A percentile compares a stretch with the other conserved stretches of the same genome.
These are phyloP conservation scores for Bocquillonia castaneifolia DNA, from an alignment of 441 rosid species.

Conservation along the genomic window DNA sequence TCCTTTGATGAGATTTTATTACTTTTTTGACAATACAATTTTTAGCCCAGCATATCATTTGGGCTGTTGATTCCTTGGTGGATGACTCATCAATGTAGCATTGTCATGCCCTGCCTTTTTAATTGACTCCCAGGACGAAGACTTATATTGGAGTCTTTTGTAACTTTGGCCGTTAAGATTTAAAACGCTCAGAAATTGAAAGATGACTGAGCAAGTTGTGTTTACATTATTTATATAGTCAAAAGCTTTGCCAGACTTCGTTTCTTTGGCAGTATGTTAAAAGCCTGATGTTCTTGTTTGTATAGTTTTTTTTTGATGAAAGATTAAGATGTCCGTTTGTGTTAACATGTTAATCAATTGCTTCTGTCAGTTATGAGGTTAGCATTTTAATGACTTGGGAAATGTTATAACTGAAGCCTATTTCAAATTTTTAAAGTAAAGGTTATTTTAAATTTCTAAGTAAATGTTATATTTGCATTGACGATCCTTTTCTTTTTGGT, in stretches of 20 bases:
- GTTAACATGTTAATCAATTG: not conserved
- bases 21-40: not conserved
- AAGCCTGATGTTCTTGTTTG: not conserved
- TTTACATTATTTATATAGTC: not conserved
- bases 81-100: not conserved
- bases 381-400: slow-evolving; percentile 1
- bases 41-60: not conserved
- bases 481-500: slow-evolving; percentile 8
- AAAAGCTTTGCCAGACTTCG: not conserved
- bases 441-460: too few species aligned
- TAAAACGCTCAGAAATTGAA: not conserved
- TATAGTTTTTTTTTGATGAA: not conserved
- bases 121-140: not conserved
- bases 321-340: slow-evolving; percentile 5
- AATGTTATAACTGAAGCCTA: not conserved
- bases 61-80: not conserved
- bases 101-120: not conserved
- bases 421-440: not conserved
- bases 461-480: not conserved
- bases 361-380: not conserved
- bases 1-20: not conserved
- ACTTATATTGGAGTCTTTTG: not conserved
- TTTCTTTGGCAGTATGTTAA: not conserved
- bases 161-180: not conserved
- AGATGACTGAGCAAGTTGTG: not conserved